Base-by-base conservation (phyloP, 2,329 filamentous ascomycete species). In the Iodosphaeria phyllophila region DNA sequence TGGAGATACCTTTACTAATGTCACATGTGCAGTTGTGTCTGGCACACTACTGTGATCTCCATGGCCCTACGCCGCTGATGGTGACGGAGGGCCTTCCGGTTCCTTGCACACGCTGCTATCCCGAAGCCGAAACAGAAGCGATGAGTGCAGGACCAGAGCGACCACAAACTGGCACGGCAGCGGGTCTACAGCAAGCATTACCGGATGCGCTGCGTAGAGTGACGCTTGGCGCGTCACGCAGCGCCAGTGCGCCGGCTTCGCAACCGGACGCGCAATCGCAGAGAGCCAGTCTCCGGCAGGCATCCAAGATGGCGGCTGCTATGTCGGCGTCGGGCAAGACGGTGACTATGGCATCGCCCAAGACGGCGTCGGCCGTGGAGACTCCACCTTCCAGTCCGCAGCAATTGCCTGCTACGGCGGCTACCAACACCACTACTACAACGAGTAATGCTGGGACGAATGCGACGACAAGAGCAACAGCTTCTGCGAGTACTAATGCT, bases 1-100 rank as follows among this genome's bases (percentile, higher is more conserved):
- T 33, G 16, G 26, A 37, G 21, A 37, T 39, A 18, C 35, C 42
- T 17, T 31, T 52, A 42, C 52, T 58, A 40, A 58, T 44, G 13
- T 40, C 44, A 10, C 37, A 43, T 24, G 35, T 67, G 30, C 61
- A 75, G 70, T 52, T 75, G 42, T 74, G 68, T 44, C 58, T 76
- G 38, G 71, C 71, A 39, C 70, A 75, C 45, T 75, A 74, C 43
- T 76, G 71, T 56, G 71, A 76, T 45, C 57, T 66, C 33, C 71
- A 76, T 49, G 71, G 71, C 32, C 71, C 71, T 24, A 75, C 70
- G 23, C 70, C 70, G 24, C 47, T 76, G 30, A 73, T 76, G 64
- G 70, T 74, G 39, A 76, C 71, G 18, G 69, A 76, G 43, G 69
- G 68, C 24, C 48, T 73, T 9, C 64, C 67, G 3, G 62, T 67